Evolutionary conservation across 495 filamentous ascomycete species (phyloP), one percentile per base, ranked within the genome.

Genomic region (Annulohypoxylon moriforme): DNA sequence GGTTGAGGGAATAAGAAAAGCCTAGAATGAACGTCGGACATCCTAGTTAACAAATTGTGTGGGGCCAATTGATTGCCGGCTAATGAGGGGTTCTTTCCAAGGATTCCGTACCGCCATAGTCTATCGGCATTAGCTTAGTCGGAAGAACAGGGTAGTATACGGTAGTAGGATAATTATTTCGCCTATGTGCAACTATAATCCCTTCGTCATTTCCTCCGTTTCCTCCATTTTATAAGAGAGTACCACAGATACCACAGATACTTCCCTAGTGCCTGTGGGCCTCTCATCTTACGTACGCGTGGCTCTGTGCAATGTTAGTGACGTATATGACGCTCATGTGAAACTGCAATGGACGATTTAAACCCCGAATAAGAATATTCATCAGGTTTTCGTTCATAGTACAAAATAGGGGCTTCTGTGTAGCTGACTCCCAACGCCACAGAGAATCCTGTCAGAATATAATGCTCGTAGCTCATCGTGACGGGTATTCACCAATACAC

Each of bases 81-180:
- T 75, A 77, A 77, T 77, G 75, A 77, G 75, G 72, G 74, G 75
- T 67, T 67, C 47, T 27, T n/a, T 49, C 46, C 46, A 49, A 14
- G 40, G 40, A 55, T 64, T 38, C 46, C 64, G 47, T 63, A 58
- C 56, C 58, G 42, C 63, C 56, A 67, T 64, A 58, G 55, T 67
- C 9, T 33, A 52, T 69, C 75, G 75, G 75, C 75, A 77, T 70
- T 75, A 57, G 55, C 49, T 22, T 64, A 47, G 61, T 62, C 36
- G 36, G 36, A 40, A 40, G 14, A 11, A 40, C 36, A n/a, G 59
- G 67, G 24, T 44, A 34, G 31, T 53, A 33, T 31, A n/a, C 31
- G 59, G 33, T 63, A 31, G 66, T 58, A 75, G 75, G 75, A 69
- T 20, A 67, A 77, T 75, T 16, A 71, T 77, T 77, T 77, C 53